Evolutionary conservation across 2,329 filamentous ascomycete species (phyloP), one percentile per base, ranked within the genome.

Genomic region (Aspergillus fumigatiaffinis): DNA sequence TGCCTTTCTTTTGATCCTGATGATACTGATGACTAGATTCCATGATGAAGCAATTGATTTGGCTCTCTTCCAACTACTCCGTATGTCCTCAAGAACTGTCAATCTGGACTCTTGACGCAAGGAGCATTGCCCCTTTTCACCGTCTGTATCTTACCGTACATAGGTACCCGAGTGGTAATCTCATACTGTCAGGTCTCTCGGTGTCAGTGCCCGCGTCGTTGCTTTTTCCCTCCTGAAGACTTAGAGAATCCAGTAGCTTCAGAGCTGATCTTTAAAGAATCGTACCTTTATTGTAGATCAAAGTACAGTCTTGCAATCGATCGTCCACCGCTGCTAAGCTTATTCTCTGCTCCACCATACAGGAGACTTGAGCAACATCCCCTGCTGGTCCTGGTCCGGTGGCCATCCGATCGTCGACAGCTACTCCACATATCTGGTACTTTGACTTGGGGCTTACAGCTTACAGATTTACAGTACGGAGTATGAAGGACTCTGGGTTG

Each of bases 251-350:
- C 32, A 35, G 32, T 17, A 35, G 32, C 14, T 14, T 35, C 5
- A 14, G 32, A 35, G 29, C 32, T 35, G 32, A 35, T 17, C 12
- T 35, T 14, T 2, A 14, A 26, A 26, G 14, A 35, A 14, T 17
- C 14, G 32, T 38, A 38, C 32, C 14, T 38, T 38, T 38, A 17
- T 7, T 51, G 53, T 52, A 35, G 51, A 56, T 50, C 51, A 35
- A 48, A 56, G 23, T 50, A 50, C 50, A 52, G 51, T 46, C 53
- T 48, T 48, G 53, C 38, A 42, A 52, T 42, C 51, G 53, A 60
- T 63, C 61, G 56, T 50, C 59, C 54, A 54, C 28, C 59, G 50
- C 50, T 53, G 60, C 62, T 63, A 64, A 64, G 62, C 60, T 64
- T 64, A 64, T 60, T 60, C 59, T 50, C 38, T 54, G 51, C 55